These are phyloP conservation scores for Nectriaceae sp. DNA, from an alignment of 2,329 filamentous ascomycete genomes.

Conservation along the genomic window DNA sequence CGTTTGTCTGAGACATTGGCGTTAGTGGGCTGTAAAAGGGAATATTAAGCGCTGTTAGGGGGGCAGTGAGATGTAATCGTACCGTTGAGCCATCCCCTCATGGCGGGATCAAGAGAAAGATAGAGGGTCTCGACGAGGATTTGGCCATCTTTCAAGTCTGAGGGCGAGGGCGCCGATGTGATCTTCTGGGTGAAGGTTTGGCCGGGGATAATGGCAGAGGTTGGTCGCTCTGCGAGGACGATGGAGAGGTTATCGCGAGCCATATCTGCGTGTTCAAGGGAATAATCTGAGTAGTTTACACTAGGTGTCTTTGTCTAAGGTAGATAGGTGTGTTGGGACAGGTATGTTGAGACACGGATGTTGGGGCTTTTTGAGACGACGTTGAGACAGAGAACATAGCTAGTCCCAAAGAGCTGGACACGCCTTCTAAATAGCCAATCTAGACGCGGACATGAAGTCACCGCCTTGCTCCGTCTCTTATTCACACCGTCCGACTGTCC, in stretches of 20 bases:
- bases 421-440: no score
- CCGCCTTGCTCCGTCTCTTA: neutral
- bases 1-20: constrained; percentile 38
- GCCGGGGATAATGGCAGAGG: constrained; percentile 60
- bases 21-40: neutral
- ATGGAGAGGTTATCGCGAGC: constrained; percentile 50
- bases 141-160: constrained; percentile 63
- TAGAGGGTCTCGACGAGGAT: constrained; percentile 64
- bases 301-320: no score
- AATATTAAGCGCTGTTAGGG: neutral
- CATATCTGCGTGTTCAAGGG: constrained; percentile 32
- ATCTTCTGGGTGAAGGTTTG: constrained; percentile 62
- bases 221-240: constrained; percentile 65
- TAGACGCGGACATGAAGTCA: no score
- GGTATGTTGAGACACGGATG: no score
- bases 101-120: constrained; percentile 73
- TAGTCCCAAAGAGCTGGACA: no score
- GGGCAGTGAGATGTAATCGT: constrained; percentile 21
- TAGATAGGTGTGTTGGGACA: no score
- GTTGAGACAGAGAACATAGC: no score
- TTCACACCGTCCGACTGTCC: no score
- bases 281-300: no score
- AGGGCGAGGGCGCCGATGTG: constrained; percentile 50
- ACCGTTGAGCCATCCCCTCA: constrained; percentile 72
- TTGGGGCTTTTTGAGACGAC: no score